A percentile compares a stretch with the other conserved stretches of the same genome.
phyloP scores from a whole-genome alignment of 164 flowering plant species.

The Chimonanthus praecox region DNA sequence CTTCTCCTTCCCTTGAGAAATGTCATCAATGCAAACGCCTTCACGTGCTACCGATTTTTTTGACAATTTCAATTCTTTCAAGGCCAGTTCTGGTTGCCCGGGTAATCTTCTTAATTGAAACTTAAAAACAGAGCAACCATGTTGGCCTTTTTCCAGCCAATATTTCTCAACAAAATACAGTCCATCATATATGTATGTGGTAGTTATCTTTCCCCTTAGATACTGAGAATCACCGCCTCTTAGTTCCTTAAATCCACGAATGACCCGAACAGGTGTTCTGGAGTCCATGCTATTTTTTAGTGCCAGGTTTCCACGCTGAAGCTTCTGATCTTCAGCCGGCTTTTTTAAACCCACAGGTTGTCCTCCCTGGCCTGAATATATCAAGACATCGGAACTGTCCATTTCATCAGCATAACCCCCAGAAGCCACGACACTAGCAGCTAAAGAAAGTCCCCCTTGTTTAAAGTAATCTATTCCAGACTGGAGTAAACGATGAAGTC shows the following conservation, averaged over 20 bases:
- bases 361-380: conserved; percentile 74
- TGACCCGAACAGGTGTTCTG: conserved; percentile 64
- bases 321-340: conserved; percentile 64
- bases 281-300: conserved; percentile 46
- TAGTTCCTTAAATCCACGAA: conserved; percentile 57
- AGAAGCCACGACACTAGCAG: conserved; percentile 74
- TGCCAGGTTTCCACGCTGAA: conserved; percentile 74
- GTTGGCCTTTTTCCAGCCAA: conserved; percentile 48
- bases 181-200: conserved; percentile 68
- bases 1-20: conserved; percentile 60
- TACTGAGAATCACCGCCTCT: conserved; percentile 30
- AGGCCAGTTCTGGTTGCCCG: conserved; percentile 73
- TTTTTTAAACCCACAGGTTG: conserved; percentile 32
- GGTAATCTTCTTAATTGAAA: conserved; percentile 63
- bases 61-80: conserved; percentile 49
- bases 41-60: conserved; percentile 38
- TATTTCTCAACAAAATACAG: conserved; percentile 53
- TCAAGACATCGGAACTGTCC: conserved; percentile 39
- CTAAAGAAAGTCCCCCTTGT: conserved; percentile 30
- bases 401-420: conserved; percentile 66
- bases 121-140: conserved; percentile 54
- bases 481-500: conserved; percentile 67
- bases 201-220: conserved; percentile 23
- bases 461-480: conserved; percentile 72
- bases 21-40: conserved; percentile 55